These are phyloP conservation scores for Coniochaeta prunicola DNA, from an alignment of 2,329 filamentous ascomycete genomes.

Conservation along the genomic window DNA sequence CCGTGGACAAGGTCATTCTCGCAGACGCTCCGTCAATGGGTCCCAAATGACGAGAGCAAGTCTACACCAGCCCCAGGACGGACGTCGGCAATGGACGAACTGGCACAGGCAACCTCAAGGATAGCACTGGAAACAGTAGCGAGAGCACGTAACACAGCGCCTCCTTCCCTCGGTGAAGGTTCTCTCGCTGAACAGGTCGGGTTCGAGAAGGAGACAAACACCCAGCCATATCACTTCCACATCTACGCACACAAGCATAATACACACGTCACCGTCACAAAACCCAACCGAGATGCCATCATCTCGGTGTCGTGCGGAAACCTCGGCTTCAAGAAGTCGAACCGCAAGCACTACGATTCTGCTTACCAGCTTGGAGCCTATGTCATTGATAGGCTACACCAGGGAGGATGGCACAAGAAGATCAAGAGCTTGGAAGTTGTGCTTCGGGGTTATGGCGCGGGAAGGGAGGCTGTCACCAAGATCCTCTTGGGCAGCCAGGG, in stretches of 20 bases:
- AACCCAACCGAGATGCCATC: conserved; percentile 71
- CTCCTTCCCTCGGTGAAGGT: conserved; percentile 1
- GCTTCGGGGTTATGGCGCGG: conserved; percentile 76
- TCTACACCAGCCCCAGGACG: not conserved
- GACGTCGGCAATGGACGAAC: not conserved
- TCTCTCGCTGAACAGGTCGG: conserved; percentile 15
- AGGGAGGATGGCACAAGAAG: conserved; percentile 67
- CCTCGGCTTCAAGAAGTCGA: conserved; percentile 81
- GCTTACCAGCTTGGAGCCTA: conserved; percentile 85
- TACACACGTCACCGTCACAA: conserved; percentile 84
- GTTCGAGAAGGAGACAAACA: conserved; percentile 23
- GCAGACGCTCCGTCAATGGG: conserved; percentile 6
- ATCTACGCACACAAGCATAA: conserved; percentile 88
- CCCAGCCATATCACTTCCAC: conserved; percentile 76
- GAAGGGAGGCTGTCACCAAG: conserved; percentile 85
- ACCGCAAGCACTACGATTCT: conserved; percentile 78
- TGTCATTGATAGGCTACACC: conserved; percentile 75
- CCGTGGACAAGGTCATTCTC: conserved; percentile 17
- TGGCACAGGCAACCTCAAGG: not conserved
- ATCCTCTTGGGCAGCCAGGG: conserved; percentile 83
- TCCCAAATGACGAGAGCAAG: not conserved
- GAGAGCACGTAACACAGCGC: conserved; percentile 4
- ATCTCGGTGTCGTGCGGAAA: conserved; percentile 78
- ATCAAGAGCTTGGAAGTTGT: conserved; percentile 75
- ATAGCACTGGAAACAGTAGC: not conserved